These are phyloP conservation scores for Lepidium aucheri DNA, from an alignment of 345 rosid genomes.

Conservation along the genomic window DNA sequence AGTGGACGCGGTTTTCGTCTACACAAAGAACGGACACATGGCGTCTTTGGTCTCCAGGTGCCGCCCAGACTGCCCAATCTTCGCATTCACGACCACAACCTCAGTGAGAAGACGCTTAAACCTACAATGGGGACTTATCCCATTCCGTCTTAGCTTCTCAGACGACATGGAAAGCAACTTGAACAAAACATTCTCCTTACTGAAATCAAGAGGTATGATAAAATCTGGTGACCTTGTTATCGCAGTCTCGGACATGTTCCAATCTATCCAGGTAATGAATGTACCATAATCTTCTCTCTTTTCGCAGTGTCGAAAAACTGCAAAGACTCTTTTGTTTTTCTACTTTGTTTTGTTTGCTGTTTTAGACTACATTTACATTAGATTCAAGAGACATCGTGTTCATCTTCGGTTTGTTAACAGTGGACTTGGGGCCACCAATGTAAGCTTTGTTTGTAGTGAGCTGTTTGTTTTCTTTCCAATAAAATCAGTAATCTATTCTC, in stretches of 20 bases:
- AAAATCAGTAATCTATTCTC: no score
- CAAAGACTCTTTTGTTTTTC: not conserved
- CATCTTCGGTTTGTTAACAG: slow-evolving; percentile 4
- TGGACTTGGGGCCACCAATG: slow-evolving; percentile 9
- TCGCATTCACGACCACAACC: slow-evolving; percentile 76
- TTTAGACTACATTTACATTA: slow-evolving; percentile 7
- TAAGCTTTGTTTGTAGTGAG: slow-evolving; percentile 22
- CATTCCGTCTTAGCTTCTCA: slow-evolving; percentile 86
- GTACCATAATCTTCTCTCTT: slow-evolving; percentile 42
- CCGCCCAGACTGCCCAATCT: slow-evolving; percentile 97
- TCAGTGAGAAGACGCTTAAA: slow-evolving; percentile 84
- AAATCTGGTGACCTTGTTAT: slow-evolving; percentile 94
- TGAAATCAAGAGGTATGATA: slow-evolving; percentile 95
- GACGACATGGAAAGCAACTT: slow-evolving; percentile 95
- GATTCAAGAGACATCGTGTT: not conserved
- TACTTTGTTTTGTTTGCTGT: slow-evolving; percentile 3
- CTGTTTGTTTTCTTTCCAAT: not conserved
- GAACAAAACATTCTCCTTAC: slow-evolving; percentile 81
- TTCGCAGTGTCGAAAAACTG: not conserved
- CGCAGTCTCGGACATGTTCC: slow-evolving; percentile 94
- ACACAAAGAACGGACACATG: slow-evolving; percentile 91
- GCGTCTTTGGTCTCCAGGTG: slow-evolving; percentile 88
- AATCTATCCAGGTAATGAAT: slow-evolving; percentile 91
- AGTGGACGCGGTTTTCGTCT: slow-evolving; percentile 91
- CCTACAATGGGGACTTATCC: slow-evolving; percentile 96